phyloP scores from a whole-genome alignment of 805 yeast species.

The Candida ortonii region DNA sequence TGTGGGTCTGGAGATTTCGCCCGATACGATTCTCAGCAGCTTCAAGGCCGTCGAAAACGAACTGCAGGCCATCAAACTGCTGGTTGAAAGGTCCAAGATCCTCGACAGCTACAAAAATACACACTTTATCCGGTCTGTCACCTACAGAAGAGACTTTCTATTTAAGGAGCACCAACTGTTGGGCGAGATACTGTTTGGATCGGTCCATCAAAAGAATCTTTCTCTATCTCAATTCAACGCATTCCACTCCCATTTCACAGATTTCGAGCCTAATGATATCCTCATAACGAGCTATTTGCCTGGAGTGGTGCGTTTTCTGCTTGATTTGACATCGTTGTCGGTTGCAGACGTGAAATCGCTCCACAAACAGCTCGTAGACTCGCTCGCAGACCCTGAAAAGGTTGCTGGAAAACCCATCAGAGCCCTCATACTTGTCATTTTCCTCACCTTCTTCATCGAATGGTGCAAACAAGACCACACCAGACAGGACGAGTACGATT shows the following conservation, averaged over 20 bases:
- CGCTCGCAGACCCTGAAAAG: conserved; percentile 37
- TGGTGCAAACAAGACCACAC: conserved; percentile 59
- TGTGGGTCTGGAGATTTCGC: too few species aligned
- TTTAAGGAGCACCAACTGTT: conserved; percentile 67
- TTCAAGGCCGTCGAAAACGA: conserved; percentile 58
- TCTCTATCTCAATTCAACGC: conserved; percentile 34
- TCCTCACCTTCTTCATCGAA: conserved; percentile 55
- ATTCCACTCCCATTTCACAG: conserved; percentile 44
- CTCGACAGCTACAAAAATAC: conserved; percentile 47
- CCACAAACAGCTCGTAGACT: conserved; percentile 37
- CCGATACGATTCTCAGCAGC: conserved; percentile 47
- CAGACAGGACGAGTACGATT: conserved; percentile 48
- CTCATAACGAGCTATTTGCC: conserved; percentile 66
- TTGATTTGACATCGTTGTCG: conserved; percentile 34
- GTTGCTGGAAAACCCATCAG: conserved; percentile 47
- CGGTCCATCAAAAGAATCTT: conserved; percentile 39
- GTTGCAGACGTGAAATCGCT: conserved; percentile 38
- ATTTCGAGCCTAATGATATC: conserved; percentile 57
- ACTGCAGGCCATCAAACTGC: conserved; percentile 51
- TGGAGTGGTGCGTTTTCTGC: conserved; percentile 45
- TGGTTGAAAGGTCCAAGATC: conserved; percentile 49
- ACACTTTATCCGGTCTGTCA: conserved; percentile 46
- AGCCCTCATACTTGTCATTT: conserved; percentile 48
- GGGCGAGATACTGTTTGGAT: conserved; percentile 60
- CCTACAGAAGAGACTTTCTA: conserved; percentile 60